These are phyloP conservation scores for Leptoxyphium fumago DNA, from an alignment of 2,329 filamentous ascomycete species.

Conservation along the genomic window DNA sequence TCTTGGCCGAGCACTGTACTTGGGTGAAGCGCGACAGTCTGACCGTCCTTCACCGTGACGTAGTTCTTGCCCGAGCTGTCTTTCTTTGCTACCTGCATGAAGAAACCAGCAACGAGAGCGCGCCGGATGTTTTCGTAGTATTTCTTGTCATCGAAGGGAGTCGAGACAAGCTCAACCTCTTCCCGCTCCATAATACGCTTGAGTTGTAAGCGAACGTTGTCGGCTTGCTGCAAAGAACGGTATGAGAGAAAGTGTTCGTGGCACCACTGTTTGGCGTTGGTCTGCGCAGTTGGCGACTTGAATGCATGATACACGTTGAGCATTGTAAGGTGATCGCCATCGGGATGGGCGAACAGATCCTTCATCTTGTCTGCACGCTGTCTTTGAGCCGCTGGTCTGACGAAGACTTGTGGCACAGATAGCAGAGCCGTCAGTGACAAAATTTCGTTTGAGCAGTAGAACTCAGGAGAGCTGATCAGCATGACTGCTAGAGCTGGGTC, in stretches of 20 bases:
- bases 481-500: constrained; percentile 92
- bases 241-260: constrained; percentile 90
- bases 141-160: constrained; percentile 83
- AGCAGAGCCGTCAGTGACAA: constrained; percentile 86
- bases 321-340: constrained; percentile 90
- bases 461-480: constrained; percentile 93
- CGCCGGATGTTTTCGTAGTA: constrained; percentile 97
- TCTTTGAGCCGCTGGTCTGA: constrained; percentile 69
- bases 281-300: constrained; percentile 57
- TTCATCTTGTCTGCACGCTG: constrained; percentile 98
- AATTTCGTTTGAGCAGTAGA: constrained; percentile 97
- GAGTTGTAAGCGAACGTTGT: constrained; percentile 84
- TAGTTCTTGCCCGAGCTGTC: constrained; percentile 82
- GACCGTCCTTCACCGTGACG: constrained; percentile 84
- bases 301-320: constrained; percentile 98
- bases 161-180: constrained; percentile 72
- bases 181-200: constrained; percentile 94
- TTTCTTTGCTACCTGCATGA: constrained; percentile 98
- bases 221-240: constrained; percentile 77
- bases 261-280: constrained; percentile 79
- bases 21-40: constrained; percentile 83
- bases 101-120: constrained; percentile 86
- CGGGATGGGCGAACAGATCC: constrained; percentile 74
- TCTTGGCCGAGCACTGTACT: constrained; percentile 80
- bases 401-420: constrained; percentile 86